These are phyloP conservation scores for Cyclotella choctawhatcheeana DNA, from an alignment of 108 stramenopile species.

Conservation along the genomic window DNA sequence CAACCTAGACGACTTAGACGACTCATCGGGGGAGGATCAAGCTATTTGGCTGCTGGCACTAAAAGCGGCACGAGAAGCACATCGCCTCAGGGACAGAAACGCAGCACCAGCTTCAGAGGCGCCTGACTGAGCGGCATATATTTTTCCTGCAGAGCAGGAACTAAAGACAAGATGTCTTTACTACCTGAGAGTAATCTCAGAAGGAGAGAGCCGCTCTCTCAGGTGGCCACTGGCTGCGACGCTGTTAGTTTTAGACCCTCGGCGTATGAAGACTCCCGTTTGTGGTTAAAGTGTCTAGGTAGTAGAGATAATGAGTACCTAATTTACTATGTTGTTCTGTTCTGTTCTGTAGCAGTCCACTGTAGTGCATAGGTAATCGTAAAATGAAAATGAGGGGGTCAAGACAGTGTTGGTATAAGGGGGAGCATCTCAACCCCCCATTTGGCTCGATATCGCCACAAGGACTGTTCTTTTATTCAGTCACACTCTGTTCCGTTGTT, in stretches of 20 bases:
- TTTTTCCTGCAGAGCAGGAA: conserved; percentile 5
- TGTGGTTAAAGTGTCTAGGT: background rate
- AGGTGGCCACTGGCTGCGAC: conserved; percentile 14
- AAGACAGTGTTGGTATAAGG: too few species aligned
- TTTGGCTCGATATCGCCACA: too few species aligned
- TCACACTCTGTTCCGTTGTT: too few species aligned
- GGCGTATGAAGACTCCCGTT: conserved; percentile 1
- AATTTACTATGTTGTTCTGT: too few species aligned
- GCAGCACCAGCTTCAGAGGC: background rate
- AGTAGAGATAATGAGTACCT: too few species aligned
- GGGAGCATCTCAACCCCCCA: too few species aligned
- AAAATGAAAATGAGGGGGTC: too few species aligned
- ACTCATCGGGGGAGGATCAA: conserved; percentile 11
- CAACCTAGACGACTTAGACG: conserved; percentile 1
- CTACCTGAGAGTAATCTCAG: background rate
- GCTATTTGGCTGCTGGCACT: background rate
- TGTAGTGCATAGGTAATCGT: too few species aligned
- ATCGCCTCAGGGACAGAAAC: background rate
- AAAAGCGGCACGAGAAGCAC: background rate
- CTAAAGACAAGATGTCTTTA: background rate
- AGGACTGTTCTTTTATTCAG: too few species aligned
- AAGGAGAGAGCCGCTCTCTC: conserved; percentile 12
- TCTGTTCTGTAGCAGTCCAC: too few species aligned
- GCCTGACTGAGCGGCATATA: background rate
- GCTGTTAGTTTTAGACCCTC: conserved; percentile 12